Percentiles rank a stretch among this genome's conserved stretches.
These are phyloP conservation scores for Cucumis hystrix DNA, from an alignment of 306 rosid genomes.

Conservation along the genomic window DNA sequence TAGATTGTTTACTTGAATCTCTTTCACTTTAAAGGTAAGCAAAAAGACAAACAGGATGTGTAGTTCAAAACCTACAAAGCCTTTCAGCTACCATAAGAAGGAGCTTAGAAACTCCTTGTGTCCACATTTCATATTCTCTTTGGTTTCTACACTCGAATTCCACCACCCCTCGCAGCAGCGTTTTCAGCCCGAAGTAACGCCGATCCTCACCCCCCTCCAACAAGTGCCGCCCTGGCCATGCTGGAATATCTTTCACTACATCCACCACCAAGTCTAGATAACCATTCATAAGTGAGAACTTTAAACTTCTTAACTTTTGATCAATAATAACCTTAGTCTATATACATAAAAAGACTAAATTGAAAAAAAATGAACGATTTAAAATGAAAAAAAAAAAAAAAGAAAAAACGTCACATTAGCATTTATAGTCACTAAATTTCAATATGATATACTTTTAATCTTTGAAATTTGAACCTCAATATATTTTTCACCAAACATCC, in stretches of 20 bases:
- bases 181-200: constrained; percentile 83
- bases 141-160: constrained; percentile 81
- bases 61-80: constrained; percentile 24
- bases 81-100: constrained; percentile 53
- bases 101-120: constrained; percentile 78
- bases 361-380: no score
- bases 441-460: no score
- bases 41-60: no score
- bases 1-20: neutral
- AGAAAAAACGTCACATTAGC: no score
- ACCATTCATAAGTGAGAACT: no score
- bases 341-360: no score
- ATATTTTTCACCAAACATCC: no score
- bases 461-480: no score
- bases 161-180: constrained; percentile 53
- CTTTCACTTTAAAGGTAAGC: neutral
- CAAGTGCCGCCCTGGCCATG: constrained; percentile 95
- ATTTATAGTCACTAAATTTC: no score
- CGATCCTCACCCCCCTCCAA: constrained; percentile 76
- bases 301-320: no score
- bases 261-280: constrained; percentile 55
- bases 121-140: constrained; percentile 83
- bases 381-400: no score
- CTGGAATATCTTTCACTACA: constrained; percentile 68
- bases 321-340: no score